Evolutionary conservation across 768 basidiomycete species (phyloP).

Genomic region (Rhodotorula graminis): DNA sequence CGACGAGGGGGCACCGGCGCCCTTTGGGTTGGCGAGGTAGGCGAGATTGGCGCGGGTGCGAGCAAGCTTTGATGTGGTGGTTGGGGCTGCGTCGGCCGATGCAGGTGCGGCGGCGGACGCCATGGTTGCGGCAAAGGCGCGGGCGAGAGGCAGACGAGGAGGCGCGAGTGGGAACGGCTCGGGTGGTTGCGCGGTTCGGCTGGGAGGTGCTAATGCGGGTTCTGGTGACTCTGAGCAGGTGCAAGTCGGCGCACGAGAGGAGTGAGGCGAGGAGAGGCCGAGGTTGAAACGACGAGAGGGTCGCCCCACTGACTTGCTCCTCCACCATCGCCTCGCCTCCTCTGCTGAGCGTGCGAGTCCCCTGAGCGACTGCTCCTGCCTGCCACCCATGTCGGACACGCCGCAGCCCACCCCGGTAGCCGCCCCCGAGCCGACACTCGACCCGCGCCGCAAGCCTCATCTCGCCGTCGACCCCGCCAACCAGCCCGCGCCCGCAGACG

Average conservation of each 20-base stretch:
- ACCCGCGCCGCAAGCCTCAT: constrained; percentile 9
- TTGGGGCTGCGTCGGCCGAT: background rate
- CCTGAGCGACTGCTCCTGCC: too few relatives aligned
- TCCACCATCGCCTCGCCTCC: background rate
- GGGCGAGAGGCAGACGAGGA: background rate
- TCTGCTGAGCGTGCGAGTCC: background rate
- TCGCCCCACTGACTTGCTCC: too few relatives aligned
- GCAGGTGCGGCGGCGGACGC: background rate
- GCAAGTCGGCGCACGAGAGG: too few relatives aligned
- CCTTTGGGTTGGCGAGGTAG: constrained; percentile 20
- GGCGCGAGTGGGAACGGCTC: too few relatives aligned
- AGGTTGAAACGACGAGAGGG: too few relatives aligned
- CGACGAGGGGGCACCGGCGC: background rate
- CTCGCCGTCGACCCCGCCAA: background rate
- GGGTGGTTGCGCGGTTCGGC: too few relatives aligned
- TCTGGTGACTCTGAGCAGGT: too few relatives aligned
- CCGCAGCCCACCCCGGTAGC: background rate
- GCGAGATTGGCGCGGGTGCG: constrained; percentile 11
- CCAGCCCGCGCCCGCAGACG: background rate
- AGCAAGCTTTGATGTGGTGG: background rate
- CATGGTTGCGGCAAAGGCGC: background rate
- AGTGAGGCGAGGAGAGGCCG: too few relatives aligned
- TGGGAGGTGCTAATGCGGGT: too few relatives aligned
- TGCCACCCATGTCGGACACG: background rate
- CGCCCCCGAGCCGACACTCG: background rate